A percentile compares a stretch with the other conserved stretches of the same genome.
Conservation (phyloP, 2,329 filamentous ascomycete genomes). For the Trichoderma hamatum region DNA sequence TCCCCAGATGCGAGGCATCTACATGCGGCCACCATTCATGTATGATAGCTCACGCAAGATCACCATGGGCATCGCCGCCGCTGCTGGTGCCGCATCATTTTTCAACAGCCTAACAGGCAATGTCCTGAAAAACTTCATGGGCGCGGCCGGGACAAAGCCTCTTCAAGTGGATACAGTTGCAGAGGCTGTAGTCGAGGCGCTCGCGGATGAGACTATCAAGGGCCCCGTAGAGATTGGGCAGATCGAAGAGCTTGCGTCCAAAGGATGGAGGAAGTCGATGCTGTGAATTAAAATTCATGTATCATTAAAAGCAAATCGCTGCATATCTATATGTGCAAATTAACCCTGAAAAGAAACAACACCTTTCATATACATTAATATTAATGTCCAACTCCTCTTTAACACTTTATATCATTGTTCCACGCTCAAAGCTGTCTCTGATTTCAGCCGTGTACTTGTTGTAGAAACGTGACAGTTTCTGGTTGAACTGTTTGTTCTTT, state of each 20-base stretch:
- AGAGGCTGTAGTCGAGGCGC: conserved; percentile 84
- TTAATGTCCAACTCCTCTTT: too few species aligned
- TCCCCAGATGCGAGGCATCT: conserved; percentile 75
- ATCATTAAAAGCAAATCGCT: conserved; percentile 5
- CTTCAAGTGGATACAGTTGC: conserved; percentile 85
- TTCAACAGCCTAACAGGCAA: conserved; percentile 80
- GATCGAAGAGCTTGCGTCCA: conserved; percentile 80
- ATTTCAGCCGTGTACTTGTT: conserved; percentile 99
- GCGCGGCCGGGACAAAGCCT: conserved; percentile 81
- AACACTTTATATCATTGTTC: conserved; percentile 77
- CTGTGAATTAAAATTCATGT: conserved; percentile 53
- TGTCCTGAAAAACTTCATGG: conserved; percentile 74
- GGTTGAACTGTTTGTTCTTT: conserved; percentile 99
- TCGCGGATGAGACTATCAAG: conserved; percentile 71
- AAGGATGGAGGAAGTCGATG: conserved; percentile 90
- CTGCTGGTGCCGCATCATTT: conserved; percentile 72
- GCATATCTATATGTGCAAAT: conserved; percentile 33
- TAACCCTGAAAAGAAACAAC: conserved; percentile 11
- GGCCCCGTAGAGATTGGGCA: conserved; percentile 77
- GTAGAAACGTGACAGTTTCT: conserved; percentile 94
- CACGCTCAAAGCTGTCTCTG: conserved; percentile 94
- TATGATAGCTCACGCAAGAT: conserved; percentile 82
- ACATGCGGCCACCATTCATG: conserved; percentile 83
- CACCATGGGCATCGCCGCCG: conserved; percentile 81
- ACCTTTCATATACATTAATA: too few species aligned